A percentile compares a stretch with the other conserved stretches of the same genome.
These are phyloP conservation scores for Acrodontium crateriforme DNA, from an alignment of 2,329 filamentous ascomycete species.

Conservation along the genomic window DNA sequence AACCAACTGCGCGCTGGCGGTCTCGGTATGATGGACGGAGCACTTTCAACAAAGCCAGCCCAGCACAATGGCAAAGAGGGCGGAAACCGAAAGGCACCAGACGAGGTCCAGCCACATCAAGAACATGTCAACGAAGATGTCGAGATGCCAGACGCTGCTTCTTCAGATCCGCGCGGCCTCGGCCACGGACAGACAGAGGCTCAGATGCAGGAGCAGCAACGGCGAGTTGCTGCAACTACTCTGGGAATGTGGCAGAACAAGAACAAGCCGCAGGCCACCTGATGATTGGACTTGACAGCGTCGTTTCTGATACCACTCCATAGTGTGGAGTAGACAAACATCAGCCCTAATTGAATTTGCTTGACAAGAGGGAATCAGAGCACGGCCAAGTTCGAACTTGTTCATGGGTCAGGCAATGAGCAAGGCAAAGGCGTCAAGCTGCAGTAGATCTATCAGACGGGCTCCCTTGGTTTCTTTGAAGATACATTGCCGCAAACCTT, in stretches of 20 bases:
- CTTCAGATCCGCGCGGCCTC: constrained; percentile 41
- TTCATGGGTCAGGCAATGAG: too few species aligned
- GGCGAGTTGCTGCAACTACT: constrained; percentile 44
- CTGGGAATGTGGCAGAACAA: constrained; percentile 39
- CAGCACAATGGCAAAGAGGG: constrained; percentile 3
- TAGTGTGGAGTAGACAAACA: too few species aligned
- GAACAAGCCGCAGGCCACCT: constrained; percentile 7
- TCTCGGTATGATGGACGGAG: constrained; percentile 43
- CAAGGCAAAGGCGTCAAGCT: too few species aligned
- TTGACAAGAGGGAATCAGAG: too few species aligned
- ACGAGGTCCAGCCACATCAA: constrained; percentile 10
- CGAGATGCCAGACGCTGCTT: constrained; percentile 28
- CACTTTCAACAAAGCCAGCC: constrained; percentile 40
- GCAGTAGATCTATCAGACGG: too few species aligned
- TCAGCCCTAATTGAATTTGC: too few species aligned
- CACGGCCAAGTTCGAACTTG: too few species aligned
- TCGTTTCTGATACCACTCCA: too few species aligned
- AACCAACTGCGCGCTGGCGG: constrained; percentile 51
- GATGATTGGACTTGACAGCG: too few species aligned
- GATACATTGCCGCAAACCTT: too few species aligned
- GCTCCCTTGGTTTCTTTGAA: too few species aligned
- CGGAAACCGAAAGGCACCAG: too few species aligned
- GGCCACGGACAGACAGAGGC: constrained; percentile 48
- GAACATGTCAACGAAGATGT: constrained; percentile 16
- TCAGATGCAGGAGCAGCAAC: constrained; percentile 47